A percentile compares a stretch with the other conserved stretches of the same genome.
Evolutionary conservation across 2,329 filamentous ascomycete species (phyloP).

Genomic region (Fusarium tanahbumbuense): DNA sequence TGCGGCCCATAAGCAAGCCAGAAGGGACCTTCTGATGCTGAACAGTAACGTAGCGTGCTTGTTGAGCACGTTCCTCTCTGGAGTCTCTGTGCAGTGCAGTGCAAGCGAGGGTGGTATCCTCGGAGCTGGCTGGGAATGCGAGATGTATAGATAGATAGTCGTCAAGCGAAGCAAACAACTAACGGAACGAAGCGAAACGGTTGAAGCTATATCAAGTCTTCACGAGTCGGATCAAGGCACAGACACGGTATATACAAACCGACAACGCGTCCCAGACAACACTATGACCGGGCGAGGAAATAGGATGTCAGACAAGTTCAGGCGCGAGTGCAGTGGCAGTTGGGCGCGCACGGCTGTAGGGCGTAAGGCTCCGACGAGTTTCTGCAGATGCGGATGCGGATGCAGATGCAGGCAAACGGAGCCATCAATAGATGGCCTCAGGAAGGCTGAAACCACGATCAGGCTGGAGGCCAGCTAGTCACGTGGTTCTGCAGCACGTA

Average conservation of each 20-base stretch:
- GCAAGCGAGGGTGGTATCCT: slow-evolving; percentile 25
- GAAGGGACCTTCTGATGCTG: slow-evolving; percentile 28
- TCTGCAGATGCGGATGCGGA: slow-evolving; percentile 32
- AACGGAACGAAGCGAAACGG: slow-evolving; percentile 14
- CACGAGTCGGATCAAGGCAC: slow-evolving; percentile 41
- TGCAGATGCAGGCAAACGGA: slow-evolving; percentile 40
- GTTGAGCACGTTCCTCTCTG: slow-evolving; percentile 18
- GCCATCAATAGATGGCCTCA: slow-evolving; percentile 36
- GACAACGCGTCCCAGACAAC: slow-evolving; percentile 34
- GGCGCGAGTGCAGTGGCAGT: slow-evolving; percentile 41
- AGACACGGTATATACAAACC: slow-evolving; percentile 42
- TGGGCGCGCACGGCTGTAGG: slow-evolving; percentile 44
- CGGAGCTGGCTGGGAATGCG: slow-evolving; percentile 14
- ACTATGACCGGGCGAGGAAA: slow-evolving; percentile 37
- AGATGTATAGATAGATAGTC: slow-evolving; percentile 10
- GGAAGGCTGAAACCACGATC: slow-evolving; percentile 40
- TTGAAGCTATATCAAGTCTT: slow-evolving; percentile 37
- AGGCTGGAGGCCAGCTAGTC: slow-evolving; percentile 36
- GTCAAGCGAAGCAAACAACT: slow-evolving; percentile 29
- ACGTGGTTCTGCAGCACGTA: slow-evolving; percentile 12
- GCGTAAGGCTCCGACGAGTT: slow-evolving; percentile 44
- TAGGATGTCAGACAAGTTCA: slow-evolving; percentile 34
- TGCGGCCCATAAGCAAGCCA: slow-evolving; percentile 34
- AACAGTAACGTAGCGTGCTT: slow-evolving; percentile 30
- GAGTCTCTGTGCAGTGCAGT: slow-evolving; percentile 17